Base-by-base conservation (phyloP, 495 filamentous ascomycete species). In the Entonaema liquescens region DNA sequence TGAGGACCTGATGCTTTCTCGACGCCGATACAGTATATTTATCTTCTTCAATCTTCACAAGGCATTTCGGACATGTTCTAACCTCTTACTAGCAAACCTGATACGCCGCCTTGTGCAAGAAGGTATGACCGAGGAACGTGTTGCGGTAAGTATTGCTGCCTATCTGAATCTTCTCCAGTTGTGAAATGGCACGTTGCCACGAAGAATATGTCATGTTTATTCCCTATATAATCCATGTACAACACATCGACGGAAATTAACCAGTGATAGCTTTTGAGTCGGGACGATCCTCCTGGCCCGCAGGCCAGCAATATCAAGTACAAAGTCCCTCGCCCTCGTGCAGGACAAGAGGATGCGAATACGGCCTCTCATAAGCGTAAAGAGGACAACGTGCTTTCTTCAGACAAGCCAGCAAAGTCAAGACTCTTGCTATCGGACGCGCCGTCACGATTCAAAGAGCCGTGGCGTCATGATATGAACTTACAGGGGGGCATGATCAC, bases 81-180 rank as follows among this genome's bases (percentile, higher is more conserved):
- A 75, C 59, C 47, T 17, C 23, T 31, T 31, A 26, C 29, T 68
- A 93, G 90, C 82, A 61, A 89, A 87, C 59, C 81, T 94, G 35
- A 86, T 83, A 59, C 83, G 82, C 4, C 88, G 88, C 59, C 85
- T 94, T 12, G 78, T 89, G 57, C 83, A 82, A 58, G 89, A 88
- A 31, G 91, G 90, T 2, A 83, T 93, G 56, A 83, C 84, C 2
- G 78, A 83, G 36, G 87, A 89, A 54, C 88, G 85, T 19, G 78
- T 94, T 42, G 82, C 86, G 76, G 89, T 89, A 77, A 76, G 83
- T 59, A 6, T 53, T 29, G 3, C 13, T 53, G 29, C 13, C 49
- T n/a, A 8, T 26, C 7, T 17, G 13, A 15, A 29, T 53, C 12
- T 2, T n/a, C 49, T 15, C 15, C 17, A 7, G 49, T 1, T 17